phyloP scores from a whole-genome alignment of 371 early-diverging fungal genomes.

The Mortierella sp. region DNA sequence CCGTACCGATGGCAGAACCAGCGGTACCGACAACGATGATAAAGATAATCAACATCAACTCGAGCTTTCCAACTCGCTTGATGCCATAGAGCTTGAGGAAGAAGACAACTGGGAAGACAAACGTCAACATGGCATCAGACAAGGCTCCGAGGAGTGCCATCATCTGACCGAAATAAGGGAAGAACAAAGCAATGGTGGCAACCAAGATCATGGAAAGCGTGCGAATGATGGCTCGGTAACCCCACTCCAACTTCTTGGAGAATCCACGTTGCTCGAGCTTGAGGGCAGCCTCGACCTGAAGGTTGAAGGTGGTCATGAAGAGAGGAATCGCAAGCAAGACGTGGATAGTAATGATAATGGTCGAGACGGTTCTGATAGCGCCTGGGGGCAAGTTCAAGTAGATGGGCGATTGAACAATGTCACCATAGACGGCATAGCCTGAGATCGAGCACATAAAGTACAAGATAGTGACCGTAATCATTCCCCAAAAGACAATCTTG shows the following conservation, averaged over 20 bases:
- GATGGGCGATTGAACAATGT: constrained; percentile 73
- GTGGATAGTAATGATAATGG: constrained; percentile 83
- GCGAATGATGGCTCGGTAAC: constrained; percentile 68
- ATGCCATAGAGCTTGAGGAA: constrained; percentile 81
- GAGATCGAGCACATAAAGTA: constrained; percentile 81
- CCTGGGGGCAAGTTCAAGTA: constrained; percentile 77
- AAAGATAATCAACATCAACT: constrained; percentile 66
- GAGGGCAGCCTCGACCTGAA: constrained; percentile 74
- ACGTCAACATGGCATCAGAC: constrained; percentile 80
- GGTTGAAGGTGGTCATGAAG: constrained; percentile 81
- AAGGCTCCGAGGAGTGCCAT: constrained; percentile 88
- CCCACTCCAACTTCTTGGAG: constrained; percentile 58
- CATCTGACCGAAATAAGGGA: constrained; percentile 84
- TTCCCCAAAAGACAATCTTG: constrained; percentile 73
- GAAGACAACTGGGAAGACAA: constrained; percentile 86
- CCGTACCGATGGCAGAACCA: constrained; percentile 82
- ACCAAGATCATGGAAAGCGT: constrained; percentile 60
- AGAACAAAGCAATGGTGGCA: constrained; percentile 70
- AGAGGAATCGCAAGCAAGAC: constrained; percentile 88
- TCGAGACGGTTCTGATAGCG: constrained; percentile 68
- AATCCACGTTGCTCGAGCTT: constrained; percentile 47
- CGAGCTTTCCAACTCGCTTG: constrained; percentile 62
- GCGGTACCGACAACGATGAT: constrained; percentile 73
- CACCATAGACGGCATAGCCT: constrained; percentile 88
- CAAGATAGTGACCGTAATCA: constrained; percentile 75